Percentiles rank a stretch among this genome's conserved stretches.
Evolutionary conservation across 1,284 basidiomycete genomes (phyloP).

Genomic region (Quambalaria eucalypti): DNA sequence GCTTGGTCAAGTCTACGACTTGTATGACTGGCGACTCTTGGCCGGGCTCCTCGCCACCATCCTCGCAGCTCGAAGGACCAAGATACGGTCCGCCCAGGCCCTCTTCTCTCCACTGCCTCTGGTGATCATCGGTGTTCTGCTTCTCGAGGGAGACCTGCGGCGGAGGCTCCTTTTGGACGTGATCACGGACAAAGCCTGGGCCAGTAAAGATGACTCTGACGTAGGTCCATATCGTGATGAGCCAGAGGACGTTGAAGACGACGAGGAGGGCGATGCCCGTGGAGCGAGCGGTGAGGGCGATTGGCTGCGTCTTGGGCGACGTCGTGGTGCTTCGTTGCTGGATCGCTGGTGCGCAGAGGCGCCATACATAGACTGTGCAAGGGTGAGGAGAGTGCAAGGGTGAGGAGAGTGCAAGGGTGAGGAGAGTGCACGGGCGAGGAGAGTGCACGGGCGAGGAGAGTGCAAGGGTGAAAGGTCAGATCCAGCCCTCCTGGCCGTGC

Average conservation of each 20-base stretch:
- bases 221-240: slow-evolving; percentile 37
- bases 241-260: slow-evolving; percentile 29
- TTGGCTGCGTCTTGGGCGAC: not conserved
- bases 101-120: not conserved
- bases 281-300: slow-evolving; percentile 5
- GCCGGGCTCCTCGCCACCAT: not conserved
- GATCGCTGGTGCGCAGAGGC: slow-evolving; percentile 23
- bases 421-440: not conserved
- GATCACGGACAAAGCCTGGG: slow-evolving; percentile 37
- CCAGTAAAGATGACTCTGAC: slow-evolving; percentile 21
- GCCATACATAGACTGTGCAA: slow-evolving; percentile 21
- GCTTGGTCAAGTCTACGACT: no score
- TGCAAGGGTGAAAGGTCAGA: not conserved
- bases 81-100: not conserved
- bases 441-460: not conserved
- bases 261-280: slow-evolving; percentile 31
- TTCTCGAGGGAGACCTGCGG: slow-evolving; percentile 5
- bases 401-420: not conserved
- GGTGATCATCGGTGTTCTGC: slow-evolving; percentile 4
- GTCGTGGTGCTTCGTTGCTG: slow-evolving; percentile 13
- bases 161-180: slow-evolving; percentile 12
- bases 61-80: no score
- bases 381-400: not conserved
- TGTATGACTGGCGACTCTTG: not conserved
- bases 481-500: not conserved